Percentiles rank a stretch among this genome's conserved stretches.
phyloP scores from a whole-genome alignment of 805 yeast genomes.

The Starmerella roubikii region DNA sequence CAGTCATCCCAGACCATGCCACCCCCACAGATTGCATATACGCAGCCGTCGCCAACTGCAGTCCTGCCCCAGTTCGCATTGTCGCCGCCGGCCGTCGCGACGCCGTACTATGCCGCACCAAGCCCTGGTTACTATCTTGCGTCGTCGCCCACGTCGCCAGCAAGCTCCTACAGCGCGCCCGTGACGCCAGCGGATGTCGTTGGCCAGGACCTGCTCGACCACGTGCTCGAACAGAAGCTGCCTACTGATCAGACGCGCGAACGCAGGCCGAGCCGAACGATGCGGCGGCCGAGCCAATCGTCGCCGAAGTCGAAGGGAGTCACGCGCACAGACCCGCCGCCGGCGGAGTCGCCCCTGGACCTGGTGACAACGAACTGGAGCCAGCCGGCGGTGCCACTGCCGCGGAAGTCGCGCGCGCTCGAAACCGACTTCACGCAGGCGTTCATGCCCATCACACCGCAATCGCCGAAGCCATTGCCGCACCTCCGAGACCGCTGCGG shows the following conservation, averaged over 20 bases:
- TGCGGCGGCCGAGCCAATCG: slow-evolving; percentile 4
- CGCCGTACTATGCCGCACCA: not conserved
- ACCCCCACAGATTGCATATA: not conserved
- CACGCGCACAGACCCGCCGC: slow-evolving; percentile 13
- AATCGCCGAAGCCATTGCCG: slow-evolving; percentile 9
- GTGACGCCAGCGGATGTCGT: slow-evolving; percentile 17
- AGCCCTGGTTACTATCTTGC: not conserved
- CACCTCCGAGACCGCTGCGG: slow-evolving; percentile 63
- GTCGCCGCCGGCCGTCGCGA: slow-evolving; percentile 6
- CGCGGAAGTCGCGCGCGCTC: slow-evolving; percentile 15
- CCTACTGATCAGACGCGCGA: slow-evolving; percentile 15
- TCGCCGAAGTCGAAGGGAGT: slow-evolving; percentile 9
- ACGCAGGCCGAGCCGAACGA: slow-evolving; percentile 6
- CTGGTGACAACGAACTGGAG: slow-evolving; percentile 19
- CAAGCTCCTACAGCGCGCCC: slow-evolving; percentile 12
- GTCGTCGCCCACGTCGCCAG: not conserved
- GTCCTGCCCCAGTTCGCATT: not conserved
- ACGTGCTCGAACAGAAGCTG: slow-evolving; percentile 26
- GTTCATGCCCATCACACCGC: slow-evolving; percentile 11
- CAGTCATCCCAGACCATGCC: not conserved
- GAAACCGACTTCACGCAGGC: slow-evolving; percentile 20
- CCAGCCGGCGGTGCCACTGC: slow-evolving; percentile 21
- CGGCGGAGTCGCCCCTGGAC: slow-evolving; percentile 14
- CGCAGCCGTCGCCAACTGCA: not conserved
- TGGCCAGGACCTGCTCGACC: slow-evolving; percentile 24